Percentiles rank a stretch among this genome's conserved stretches.
phyloP scores from a whole-genome alignment of 2,329 filamentous ascomycete genomes.

The Plenodomus tracheiphilus region DNA sequence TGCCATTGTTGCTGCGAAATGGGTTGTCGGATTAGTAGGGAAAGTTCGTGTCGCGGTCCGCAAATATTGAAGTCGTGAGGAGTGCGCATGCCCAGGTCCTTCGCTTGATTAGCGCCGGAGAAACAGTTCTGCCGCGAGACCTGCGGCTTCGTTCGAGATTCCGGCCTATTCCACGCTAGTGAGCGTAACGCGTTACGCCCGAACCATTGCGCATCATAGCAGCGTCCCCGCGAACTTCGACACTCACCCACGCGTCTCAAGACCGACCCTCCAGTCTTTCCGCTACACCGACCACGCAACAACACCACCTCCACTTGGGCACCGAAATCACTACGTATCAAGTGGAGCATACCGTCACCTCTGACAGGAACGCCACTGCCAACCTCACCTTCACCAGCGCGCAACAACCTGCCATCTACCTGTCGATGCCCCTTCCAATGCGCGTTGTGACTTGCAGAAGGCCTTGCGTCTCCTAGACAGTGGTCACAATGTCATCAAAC shows the following conservation, averaged over 20 bases:
- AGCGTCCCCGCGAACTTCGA: background rate
- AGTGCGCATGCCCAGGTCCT: slow-evolving; percentile 10
- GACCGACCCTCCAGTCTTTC: background rate
- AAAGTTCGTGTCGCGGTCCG: slow-evolving; percentile 20
- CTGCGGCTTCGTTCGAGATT: background rate
- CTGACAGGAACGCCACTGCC: background rate
- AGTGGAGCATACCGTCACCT: background rate
- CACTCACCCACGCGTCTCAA: background rate
- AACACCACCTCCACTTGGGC: too few species aligned
- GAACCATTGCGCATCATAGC: slow-evolving; percentile 5
- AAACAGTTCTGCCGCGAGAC: slow-evolving; percentile 8
- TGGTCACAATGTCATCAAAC: slow-evolving; percentile 29
- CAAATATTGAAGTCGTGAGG: slow-evolving; percentile 19
- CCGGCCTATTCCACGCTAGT: background rate
- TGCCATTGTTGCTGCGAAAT: slow-evolving; percentile 62
- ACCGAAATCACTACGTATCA: background rate
- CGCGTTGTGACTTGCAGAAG: slow-evolving; percentile 6
- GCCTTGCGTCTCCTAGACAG: slow-evolving; percentile 3
- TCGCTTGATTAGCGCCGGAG: slow-evolving; percentile 21
- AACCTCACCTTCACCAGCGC: background rate
- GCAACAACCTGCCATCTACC: slow-evolving; percentile 5
- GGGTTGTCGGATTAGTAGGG: slow-evolving; percentile 37
- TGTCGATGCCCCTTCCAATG: slow-evolving; percentile 4
- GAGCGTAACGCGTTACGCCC: slow-evolving; percentile 12
- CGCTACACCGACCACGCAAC: background rate